Evolutionary conservation across 495 filamentous ascomycete genomes (phyloP), one percentile per base, ranked within the genome.

Genomic region (Diplogelasinospora grovesii): DNA sequence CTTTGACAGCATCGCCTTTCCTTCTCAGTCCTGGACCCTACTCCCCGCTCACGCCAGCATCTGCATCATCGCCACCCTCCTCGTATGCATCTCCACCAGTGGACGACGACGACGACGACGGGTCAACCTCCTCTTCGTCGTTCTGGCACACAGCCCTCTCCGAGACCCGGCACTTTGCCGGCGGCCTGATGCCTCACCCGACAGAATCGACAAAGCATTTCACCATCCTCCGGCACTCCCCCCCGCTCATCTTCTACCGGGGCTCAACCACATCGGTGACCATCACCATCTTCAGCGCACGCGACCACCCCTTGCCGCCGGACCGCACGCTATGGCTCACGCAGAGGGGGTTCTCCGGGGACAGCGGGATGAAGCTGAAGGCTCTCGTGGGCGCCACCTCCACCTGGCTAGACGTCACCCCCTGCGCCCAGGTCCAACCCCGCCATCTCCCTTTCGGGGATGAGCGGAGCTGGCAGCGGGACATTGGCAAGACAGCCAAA

Each of bases 341-440:
- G 55, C 70, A 67, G 49, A 77, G 77, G 37, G 81, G 81, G 13
- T 83, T 73, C 69, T 74, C 74, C 0, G 81, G 81, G 6, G 81
- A 82, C 46, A 75, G 75, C 13, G 81, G 81, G 15, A 83, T 84
- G 79, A 68, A 70, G 18, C 60, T 77, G 22, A 82, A 81, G 51
- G 69, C 78, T 2, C 49, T 82, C 7, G 52, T 83, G 11, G 70
- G 71, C 13, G 57, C 70, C 0, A 73, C 70, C 26, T 61, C 69
- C 13, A 64, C 61, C 57, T 84, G 81, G 81, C 50, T 84, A 1
- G 67, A 84, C 40, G 79, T 83, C 3, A 83, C 81, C 0, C 81
- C 81, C 0, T 56, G 67, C 2, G 55, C 66, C 5, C 60, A 66
- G n/a, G 54, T 74, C 0, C 45, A 53, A 8, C 45, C 69, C 0